Percentiles rank a stretch among this genome's conserved stretches.
These are phyloP conservation scores for Rhizomucor miehei DNA, from an alignment of 371 early-diverging fungal genomes.

Conservation along the genomic window DNA sequence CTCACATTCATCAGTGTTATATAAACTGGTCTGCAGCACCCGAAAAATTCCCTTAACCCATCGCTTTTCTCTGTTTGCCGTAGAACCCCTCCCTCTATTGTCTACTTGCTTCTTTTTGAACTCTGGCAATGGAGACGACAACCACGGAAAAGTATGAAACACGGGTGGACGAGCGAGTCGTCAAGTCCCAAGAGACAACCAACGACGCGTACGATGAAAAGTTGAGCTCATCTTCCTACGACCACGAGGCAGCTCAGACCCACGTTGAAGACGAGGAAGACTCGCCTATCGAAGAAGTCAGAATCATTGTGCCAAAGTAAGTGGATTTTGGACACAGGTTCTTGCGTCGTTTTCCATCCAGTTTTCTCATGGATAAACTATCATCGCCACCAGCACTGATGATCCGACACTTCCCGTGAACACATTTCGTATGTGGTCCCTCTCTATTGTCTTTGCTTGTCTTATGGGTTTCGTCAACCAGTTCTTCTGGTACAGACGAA, in stretches of 20 bases:
- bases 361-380: not conserved
- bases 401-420: conserved; percentile 66
- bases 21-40: too few species aligned
- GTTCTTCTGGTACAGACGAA: conserved; percentile 74
- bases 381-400: conserved; percentile 50
- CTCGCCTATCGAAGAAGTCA: conserved; percentile 75
- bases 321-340: not conserved
- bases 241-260: not conserved
- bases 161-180: too few species aligned
- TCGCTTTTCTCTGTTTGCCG: too few species aligned
- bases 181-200: too few species aligned
- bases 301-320: conserved; percentile 62
- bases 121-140: too few species aligned
- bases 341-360: too few species aligned
- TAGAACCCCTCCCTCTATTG: too few species aligned
- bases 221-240: not conserved
- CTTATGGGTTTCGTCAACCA: conserved; percentile 68
- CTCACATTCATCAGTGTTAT: too few species aligned
- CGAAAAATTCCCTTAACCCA: too few species aligned
- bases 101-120: too few species aligned
- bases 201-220: not conserved
- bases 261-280: conserved; percentile 50
- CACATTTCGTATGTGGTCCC: conserved; percentile 73
- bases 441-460: conserved; percentile 63
- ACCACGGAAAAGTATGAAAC: too few species aligned